Conservation (phyloP, 352 stramenopile species). For the Pythium biforme region DNA sequence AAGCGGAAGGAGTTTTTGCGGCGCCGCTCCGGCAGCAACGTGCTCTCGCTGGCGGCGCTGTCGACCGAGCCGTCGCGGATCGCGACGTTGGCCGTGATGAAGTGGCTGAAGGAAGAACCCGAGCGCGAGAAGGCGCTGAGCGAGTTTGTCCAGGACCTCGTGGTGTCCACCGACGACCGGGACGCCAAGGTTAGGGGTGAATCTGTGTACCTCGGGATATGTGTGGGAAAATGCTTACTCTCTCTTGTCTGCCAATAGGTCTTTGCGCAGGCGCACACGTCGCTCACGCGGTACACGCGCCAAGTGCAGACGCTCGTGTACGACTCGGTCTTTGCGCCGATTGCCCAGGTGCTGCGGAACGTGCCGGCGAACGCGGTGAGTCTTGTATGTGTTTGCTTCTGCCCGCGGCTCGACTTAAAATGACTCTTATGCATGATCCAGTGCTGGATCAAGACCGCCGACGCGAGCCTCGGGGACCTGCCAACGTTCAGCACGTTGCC, state of each 20-base stretch:
- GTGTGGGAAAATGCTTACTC: background rate
- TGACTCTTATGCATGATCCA: slow-evolving; percentile 12
- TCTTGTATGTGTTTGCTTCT: background rate
- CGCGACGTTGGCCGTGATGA: slow-evolving; percentile 33
- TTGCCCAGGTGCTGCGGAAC: slow-evolving; percentile 44
- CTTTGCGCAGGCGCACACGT: slow-evolving; percentile 12
- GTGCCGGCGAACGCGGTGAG: slow-evolving; percentile 51
- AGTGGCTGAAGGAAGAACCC: slow-evolving; percentile 54
- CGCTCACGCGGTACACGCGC: slow-evolving; percentile 18
- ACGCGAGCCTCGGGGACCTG: slow-evolving; percentile 50
- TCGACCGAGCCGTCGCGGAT: slow-evolving; percentile 39
- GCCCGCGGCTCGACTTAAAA: no score
- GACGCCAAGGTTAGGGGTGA: slow-evolving; percentile 12
- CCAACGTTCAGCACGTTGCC: slow-evolving; percentile 76
- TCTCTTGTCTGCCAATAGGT: slow-evolving; percentile 11
- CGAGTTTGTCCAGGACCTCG: slow-evolving; percentile 50
- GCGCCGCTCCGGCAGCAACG: slow-evolving; percentile 5
- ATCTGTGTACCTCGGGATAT: background rate
- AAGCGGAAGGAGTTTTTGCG: slow-evolving; percentile 22
- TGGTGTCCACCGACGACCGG: slow-evolving; percentile 6
- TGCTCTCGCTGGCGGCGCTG: slow-evolving; percentile 31
- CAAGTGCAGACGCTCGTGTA: slow-evolving; percentile 69
- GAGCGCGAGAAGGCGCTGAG: slow-evolving; percentile 43
- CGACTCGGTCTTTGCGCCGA: slow-evolving; percentile 67
- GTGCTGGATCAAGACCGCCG: slow-evolving; percentile 51